A percentile compares a stretch with the other conserved stretches of the same genome.
phyloP scores from a whole-genome alignment of 2,329 filamentous ascomycete species.

The Fusarium tricinctum region DNA sequence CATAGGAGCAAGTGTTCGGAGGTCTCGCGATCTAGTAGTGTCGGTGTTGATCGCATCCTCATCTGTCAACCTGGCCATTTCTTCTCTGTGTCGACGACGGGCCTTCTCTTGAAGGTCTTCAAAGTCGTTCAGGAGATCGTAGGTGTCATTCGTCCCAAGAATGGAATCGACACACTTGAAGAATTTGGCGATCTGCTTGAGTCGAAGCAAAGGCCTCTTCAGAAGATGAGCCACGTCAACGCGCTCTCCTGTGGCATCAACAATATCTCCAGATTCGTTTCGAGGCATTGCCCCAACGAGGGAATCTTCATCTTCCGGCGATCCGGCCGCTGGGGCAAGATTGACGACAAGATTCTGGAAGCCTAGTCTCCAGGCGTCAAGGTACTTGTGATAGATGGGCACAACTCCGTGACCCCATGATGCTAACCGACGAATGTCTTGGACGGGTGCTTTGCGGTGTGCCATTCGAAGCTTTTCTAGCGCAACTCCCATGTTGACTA shows the following conservation, averaged over 20 bases:
- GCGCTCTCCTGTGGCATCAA: constrained; percentile 84
- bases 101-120: constrained; percentile 82
- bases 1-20: constrained; percentile 80
- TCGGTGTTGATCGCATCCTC: constrained; percentile 90
- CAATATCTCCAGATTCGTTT: constrained; percentile 75
- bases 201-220: constrained; percentile 86
- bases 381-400: constrained; percentile 85
- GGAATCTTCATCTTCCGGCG: constrained; percentile 70
- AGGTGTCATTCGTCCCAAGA: constrained; percentile 62
- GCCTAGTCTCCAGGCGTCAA: constrained; percentile 89
- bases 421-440: constrained; percentile 78
- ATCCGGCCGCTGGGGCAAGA: constrained; percentile 76
- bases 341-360: constrained; percentile 97
- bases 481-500: constrained; percentile 92
- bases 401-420: constrained; percentile 85
- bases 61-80: constrained; percentile 81
- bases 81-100: constrained; percentile 73
- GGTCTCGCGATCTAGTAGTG: constrained; percentile 81
- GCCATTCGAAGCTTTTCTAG: constrained; percentile 85
- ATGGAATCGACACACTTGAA: constrained; percentile 77
- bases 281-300: constrained; percentile 70
- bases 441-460: constrained; percentile 83
- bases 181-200: constrained; percentile 89
- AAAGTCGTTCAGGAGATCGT: constrained; percentile 66
- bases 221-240: constrained; percentile 95